Conservation (phyloP, 2,329 filamentous ascomycete species). For the Aspergillus japonicus region DNA sequence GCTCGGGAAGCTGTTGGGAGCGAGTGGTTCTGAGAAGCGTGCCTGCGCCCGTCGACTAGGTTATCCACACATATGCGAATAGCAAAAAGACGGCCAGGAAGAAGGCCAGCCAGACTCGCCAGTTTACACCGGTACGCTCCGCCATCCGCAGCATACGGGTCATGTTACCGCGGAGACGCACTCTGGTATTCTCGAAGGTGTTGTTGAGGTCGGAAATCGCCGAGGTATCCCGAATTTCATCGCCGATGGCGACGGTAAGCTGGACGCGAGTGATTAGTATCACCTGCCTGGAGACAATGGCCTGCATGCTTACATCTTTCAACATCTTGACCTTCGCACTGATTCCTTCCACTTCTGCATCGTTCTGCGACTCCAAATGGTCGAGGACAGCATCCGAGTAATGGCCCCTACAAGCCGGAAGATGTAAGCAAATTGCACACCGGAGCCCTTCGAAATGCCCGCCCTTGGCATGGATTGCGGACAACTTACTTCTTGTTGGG, state of each 20-base stretch:
- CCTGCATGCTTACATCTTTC: slow-evolving; percentile 67
- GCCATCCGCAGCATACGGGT: slow-evolving; percentile 97
- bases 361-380: slow-evolving; percentile 94
- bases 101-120: slow-evolving; percentile 90
- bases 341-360: slow-evolving; percentile 84
- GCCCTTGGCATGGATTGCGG: neutral
- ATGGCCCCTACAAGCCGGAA: slow-evolving; percentile 63
- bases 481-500: slow-evolving; percentile 65
- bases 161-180: slow-evolving; percentile 87
- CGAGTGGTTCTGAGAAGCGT: neutral
- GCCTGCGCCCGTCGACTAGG: slow-evolving; percentile 48
- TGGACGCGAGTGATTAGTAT: slow-evolving; percentile 36
- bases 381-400: slow-evolving; percentile 90
- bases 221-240: slow-evolving; percentile 89
- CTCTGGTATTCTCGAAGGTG: slow-evolving; percentile 79
- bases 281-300: neutral
- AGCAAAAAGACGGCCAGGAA: slow-evolving; percentile 78
- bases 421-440: neutral
- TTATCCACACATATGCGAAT: slow-evolving; percentile 92
- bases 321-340: slow-evolving; percentile 83
- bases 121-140: slow-evolving; percentile 87
- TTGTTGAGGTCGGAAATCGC: slow-evolving; percentile 94
- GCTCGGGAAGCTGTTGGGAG: neutral
- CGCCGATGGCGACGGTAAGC: slow-evolving; percentile 90
- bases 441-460: neutral